Evolutionary conservation across 176 grass and related monocot genomes (phyloP).

Genomic region (Aechmea fasciata): DNA sequence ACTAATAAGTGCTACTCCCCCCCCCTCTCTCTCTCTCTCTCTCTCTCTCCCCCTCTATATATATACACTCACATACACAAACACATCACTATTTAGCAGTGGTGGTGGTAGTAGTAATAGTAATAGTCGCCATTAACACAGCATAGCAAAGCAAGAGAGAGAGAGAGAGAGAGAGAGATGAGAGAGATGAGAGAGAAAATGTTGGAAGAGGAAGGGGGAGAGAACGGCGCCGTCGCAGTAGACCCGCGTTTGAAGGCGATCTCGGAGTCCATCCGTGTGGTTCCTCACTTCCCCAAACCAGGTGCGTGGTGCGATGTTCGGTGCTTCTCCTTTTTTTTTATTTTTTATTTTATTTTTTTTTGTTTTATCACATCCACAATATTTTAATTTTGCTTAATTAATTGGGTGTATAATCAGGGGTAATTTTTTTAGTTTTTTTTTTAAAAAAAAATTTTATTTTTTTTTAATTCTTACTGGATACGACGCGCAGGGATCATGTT

Average conservation of each 20-base stretch:
- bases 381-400: not conserved
- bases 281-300: constrained; percentile 9
- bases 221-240: constrained; percentile 1
- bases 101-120: too few species aligned
- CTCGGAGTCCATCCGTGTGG: constrained; percentile 13
- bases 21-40: too few species aligned
- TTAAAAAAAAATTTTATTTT: constrained; percentile 5
- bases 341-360: not conserved
- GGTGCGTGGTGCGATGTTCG: not conserved
- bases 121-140: too few species aligned
- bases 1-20: too few species aligned
- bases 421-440: not conserved
- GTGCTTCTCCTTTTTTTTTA: not conserved
- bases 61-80: too few species aligned
- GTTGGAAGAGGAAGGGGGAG: not conserved
- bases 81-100: too few species aligned
- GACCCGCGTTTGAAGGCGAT: constrained; percentile 15
- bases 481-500: constrained; percentile 79
- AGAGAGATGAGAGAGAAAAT: not conserved
- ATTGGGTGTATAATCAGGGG: too few species aligned
- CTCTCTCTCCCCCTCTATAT: too few species aligned
- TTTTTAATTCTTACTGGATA: not conserved
- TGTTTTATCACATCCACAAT: not conserved
- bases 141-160: not conserved
- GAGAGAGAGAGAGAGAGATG: constrained; percentile 3